These are phyloP conservation scores for Thymus quinquecostatus DNA, from an alignment of 257 asterid species.

Conservation along the genomic window DNA sequence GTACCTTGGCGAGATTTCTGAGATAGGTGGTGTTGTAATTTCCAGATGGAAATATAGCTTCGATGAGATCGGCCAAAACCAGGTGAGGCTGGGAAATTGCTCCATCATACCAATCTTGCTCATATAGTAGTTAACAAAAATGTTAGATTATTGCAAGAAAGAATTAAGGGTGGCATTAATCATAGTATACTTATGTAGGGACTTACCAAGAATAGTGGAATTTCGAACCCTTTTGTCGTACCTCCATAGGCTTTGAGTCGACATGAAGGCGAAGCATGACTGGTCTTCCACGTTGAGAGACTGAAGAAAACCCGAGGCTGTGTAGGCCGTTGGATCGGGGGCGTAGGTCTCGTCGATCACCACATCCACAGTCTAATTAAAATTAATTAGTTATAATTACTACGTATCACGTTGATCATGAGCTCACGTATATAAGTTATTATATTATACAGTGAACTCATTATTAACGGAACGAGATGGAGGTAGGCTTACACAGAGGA, in stretches of 20 bases:
- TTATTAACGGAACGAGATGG: background rate
- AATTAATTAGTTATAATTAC: too few relatives aligned
- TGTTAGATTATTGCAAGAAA: too few relatives aligned
- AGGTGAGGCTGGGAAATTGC: conserved; percentile 92
- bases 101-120: conserved; percentile 89
- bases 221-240: conserved; percentile 73
- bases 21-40: conserved; percentile 64
- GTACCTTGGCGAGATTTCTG: conserved; percentile 84
- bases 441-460: too few relatives aligned
- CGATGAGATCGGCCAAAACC: conserved; percentile 75
- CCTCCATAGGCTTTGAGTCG: conserved; percentile 90
- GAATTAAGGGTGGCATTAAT: background rate
- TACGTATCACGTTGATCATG: too few relatives aligned
- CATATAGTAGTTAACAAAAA: too few relatives aligned
- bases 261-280: conserved; percentile 77
- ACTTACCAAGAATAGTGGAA: conserved; percentile 62
- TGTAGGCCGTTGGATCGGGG: conserved; percentile 62
- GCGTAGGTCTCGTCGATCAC: conserved; percentile 82
- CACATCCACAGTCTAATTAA: conserved; percentile 73
- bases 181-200: background rate
- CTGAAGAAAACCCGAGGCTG: conserved; percentile 63
- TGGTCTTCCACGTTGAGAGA: conserved; percentile 67
- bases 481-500: conserved; percentile 64
- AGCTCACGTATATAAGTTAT: too few relatives aligned
- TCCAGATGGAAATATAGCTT: conserved; percentile 81